Base-by-base conservation (phyloP, 2,329 filamentous ascomycete genomes). In the Lasiodiplodia gonubiensis region DNA sequence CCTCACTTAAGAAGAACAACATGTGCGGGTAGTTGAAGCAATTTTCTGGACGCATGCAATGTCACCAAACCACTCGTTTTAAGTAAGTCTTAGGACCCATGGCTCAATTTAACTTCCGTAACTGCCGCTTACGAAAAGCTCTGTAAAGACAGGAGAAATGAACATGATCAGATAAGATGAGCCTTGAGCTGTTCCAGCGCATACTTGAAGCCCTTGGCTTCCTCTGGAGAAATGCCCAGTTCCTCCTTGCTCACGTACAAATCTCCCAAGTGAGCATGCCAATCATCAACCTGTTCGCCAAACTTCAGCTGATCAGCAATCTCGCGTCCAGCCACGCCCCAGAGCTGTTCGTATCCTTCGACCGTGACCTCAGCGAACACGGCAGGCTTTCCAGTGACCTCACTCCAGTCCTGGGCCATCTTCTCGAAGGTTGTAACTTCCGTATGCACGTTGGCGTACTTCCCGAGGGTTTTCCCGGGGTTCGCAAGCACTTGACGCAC, bases 321-420 rank as follows among this genome's bases (percentile, higher is more conserved):
- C 57, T 76, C 75, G 16, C 70, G 70, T 1, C 74, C 74, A 23
- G 69, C 64, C 0, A 67, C 27, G 8, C 75, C 74, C 68, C 70
- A 74, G 2, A 75, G 65, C 54, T 71, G 68, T 10, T 70, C 69
- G 30, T 64, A 72, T 12, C 68, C 69, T 35, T 74, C 70, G 2
- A 68, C 64, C 0, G 71, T 70, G 21, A 71, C 70, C 49, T 74
- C 69, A 6, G 71, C 65, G 54, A 73, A 72, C 4, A 76, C 69
- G 18, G 70, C 71, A 33, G 72, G 70, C 64, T 74, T 75, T 10
- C 75, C 74, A 0, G 73, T 74, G 14, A 76, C 67, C 54, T 75
- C 71, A 4, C 71, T 72, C 74, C 74, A 76, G 1, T 69, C 67
- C 18, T 74, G 67, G 0, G 73, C 64, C 71, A 74, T 74, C 42